These are phyloP conservation scores for Circinella minor DNA, from an alignment of 371 early-diverging fungal genomes.

Conservation along the genomic window DNA sequence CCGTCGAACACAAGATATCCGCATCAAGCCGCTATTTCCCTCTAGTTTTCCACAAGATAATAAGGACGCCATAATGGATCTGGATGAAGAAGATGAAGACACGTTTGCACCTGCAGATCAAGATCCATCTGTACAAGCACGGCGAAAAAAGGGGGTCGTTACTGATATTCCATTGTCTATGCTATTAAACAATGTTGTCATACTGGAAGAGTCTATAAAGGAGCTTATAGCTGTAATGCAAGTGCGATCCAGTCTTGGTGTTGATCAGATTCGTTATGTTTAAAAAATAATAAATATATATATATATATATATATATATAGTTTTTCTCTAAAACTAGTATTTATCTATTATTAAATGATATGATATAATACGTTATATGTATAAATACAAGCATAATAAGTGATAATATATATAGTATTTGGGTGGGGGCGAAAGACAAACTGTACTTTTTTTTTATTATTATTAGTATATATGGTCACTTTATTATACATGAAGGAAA, in stretches of 20 bases:
- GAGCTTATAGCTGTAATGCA: conserved; percentile 85
- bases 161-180: conserved; percentile 60
- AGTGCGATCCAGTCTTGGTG: conserved; percentile 71
- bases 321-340: no score
- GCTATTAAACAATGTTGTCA: conserved; percentile 80
- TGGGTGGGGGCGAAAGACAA: neutral
- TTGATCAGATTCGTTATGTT: conserved; percentile 63
- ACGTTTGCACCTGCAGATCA: conserved; percentile 25
- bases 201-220: conserved; percentile 85
- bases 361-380: no score
- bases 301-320: neutral
- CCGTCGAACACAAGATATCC: conserved; percentile 40
- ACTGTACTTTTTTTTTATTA: neutral
- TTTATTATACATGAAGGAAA: neutral
- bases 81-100: conserved; percentile 38
- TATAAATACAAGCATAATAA: no score
- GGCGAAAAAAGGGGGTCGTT: conserved; percentile 27
- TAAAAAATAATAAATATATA: neutral
- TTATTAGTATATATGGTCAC: neutral
- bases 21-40: conserved; percentile 57
- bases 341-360: no score
- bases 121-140: conserved; percentile 27
- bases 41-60: conserved; percentile 52
- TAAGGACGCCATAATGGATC: conserved; percentile 23
- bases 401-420: neutral